phyloP scores from a whole-genome alignment of 139 green algal genomes.

The Chlorella ohadii region DNA sequence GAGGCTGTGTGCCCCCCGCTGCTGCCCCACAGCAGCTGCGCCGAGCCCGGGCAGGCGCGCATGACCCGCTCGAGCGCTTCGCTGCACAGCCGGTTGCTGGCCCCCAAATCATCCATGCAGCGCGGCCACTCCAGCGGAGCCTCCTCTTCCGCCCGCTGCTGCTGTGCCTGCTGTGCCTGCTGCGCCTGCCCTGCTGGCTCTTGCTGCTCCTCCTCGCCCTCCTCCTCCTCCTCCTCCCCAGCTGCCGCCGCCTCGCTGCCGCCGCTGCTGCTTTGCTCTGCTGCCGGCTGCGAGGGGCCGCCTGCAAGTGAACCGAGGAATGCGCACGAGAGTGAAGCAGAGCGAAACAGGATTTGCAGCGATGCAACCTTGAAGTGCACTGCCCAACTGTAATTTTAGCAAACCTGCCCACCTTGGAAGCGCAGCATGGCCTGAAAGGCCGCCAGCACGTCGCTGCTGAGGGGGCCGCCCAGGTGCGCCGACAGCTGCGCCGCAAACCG shows the following conservation, averaged over 20 bases:
- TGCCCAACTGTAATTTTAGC: no score
- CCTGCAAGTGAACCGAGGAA: no score
- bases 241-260: not conserved
- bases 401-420: constrained; percentile 23
- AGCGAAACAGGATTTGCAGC: not conserved
- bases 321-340: no score
- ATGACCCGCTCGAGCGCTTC: constrained; percentile 39
- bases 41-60: not conserved
- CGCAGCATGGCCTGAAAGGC: constrained; percentile 36
- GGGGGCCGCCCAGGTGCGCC: constrained; percentile 3
- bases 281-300: no score
- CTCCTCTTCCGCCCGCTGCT: not conserved
- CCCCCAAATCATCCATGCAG: constrained; percentile 51
- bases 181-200: not conserved
- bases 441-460: constrained; percentile 26
- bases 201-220: not conserved
- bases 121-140: constrained; percentile 30
- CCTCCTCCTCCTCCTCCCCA: not conserved
- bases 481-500: constrained; percentile 29
- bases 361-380: no score
- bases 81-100: constrained; percentile 45
- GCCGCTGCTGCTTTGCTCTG: not conserved
- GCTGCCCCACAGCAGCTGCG: constrained; percentile 32
- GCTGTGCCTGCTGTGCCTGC: not conserved
- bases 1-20: not conserved